Evolutionary conservation across 2,329 filamentous ascomycete genomes (phyloP), one percentile per base, ranked within the genome.

Genomic region (Botrytis galanthina): DNA sequence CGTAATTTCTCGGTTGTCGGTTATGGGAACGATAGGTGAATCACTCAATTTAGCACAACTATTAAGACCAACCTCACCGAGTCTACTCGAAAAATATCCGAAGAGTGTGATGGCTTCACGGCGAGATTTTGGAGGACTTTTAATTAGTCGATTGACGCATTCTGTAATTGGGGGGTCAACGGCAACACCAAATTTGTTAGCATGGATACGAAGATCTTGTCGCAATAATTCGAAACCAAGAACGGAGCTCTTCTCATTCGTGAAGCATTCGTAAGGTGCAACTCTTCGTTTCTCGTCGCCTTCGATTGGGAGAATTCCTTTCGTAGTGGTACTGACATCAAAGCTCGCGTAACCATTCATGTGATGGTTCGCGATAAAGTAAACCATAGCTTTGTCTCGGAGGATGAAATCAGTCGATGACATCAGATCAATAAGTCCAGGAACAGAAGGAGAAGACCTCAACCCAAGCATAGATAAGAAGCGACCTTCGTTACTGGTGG

Each of bases 141-240:
- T 86, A 42, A 95, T 84, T 59, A 99, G 84, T 39, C 89, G 87
- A 59, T 92, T 90, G 20, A 97, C 88, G 79, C 94, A 97, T 39
- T 91, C 89, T 1, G 86, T 85, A 75, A 98, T 92, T 0, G 91
- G 89, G 0, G 97, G 96, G 81, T 99, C 91, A 71, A 88, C 84
- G n/a, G 88, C 87, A 8, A 99, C 94, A 1, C 94, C 95, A 78
- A 99, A 94, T 83, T 96, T 95, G 75, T 82, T 85, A 26, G 94
- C 93, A 84, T 98, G 93, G 18, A 87, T 84, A 74, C 93, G 91
- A n/a, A 98, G 86, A 76, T 96, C 93, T 66, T 84, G 87, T 75
- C 89, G 87, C 48, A 99, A 84, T 29, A 97, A 91, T 39, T 90
- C 86, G 79, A 97, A 98, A 0, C 93, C 93, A 70, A 99, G 86